phyloP scores from a whole-genome alignment of 2,329 filamentous ascomycete species.

The Trichoderma lentiforme region DNA sequence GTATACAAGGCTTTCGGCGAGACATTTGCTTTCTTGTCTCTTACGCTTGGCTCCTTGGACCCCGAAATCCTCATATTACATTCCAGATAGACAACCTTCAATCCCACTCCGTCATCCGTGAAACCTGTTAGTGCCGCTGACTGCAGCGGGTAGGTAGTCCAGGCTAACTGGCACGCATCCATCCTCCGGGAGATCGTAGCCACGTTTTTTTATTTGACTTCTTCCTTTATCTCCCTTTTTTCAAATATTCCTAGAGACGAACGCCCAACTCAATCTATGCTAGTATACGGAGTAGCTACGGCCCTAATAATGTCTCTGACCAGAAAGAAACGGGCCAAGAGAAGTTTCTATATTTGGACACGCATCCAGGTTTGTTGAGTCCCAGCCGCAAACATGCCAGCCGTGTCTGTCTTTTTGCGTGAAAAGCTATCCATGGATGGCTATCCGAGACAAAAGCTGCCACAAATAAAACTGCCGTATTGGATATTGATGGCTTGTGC shows the following conservation, averaged over 20 bases:
- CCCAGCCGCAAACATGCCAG: background rate
- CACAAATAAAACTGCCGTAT: background rate
- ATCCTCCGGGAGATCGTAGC: background rate
- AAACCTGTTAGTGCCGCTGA: background rate
- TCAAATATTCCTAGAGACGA: background rate
- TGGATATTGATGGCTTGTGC: background rate
- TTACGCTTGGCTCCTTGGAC: background rate
- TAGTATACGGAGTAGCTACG: background rate
- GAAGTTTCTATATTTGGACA: background rate
- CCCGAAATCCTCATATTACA: slow-evolving; percentile 1
- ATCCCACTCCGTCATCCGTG: background rate
- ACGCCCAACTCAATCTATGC: background rate
- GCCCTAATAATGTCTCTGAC: background rate
- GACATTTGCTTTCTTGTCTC: background rate
- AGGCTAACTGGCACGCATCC: background rate
- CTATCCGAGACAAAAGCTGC: background rate
- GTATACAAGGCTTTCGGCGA: slow-evolving; percentile 3
- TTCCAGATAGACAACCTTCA: background rate
- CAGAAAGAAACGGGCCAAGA: background rate
- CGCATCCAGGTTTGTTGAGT: background rate
- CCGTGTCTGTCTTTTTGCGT: background rate
- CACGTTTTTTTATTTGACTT: background rate
- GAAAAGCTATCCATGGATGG: background rate
- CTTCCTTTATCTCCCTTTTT: background rate
- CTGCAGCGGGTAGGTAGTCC: background rate